These are phyloP conservation scores for Bipolaris zeicola DNA, from an alignment of 2,329 filamentous ascomycete species.

Conservation along the genomic window DNA sequence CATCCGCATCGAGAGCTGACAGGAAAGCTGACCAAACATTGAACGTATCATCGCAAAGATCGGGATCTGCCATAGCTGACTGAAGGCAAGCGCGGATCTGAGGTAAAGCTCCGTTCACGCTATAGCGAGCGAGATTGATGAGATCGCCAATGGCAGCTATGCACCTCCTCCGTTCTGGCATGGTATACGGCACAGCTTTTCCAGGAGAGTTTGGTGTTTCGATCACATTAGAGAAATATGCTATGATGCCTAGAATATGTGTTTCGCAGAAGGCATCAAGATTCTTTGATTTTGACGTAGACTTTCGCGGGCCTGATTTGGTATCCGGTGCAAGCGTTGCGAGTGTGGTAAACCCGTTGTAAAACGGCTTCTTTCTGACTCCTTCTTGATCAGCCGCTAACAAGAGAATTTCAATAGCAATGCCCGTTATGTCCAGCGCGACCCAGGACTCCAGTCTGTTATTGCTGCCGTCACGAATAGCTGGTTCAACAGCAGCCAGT, in stretches of 20 bases:
- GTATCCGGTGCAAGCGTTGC: slow-evolving; percentile 54
- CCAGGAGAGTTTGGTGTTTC: slow-evolving; percentile 63
- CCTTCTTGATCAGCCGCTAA: slow-evolving; percentile 71
- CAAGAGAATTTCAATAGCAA: slow-evolving; percentile 82
- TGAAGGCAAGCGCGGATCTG: slow-evolving; percentile 95
- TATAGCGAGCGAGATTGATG: slow-evolving; percentile 74
- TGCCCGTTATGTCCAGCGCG: slow-evolving; percentile 73
- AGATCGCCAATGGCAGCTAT: slow-evolving; percentile 87
- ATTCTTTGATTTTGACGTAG: slow-evolving; percentile 59
- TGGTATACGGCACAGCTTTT: slow-evolving; percentile 56
- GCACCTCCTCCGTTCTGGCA: slow-evolving; percentile 74
- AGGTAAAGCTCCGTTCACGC: slow-evolving; percentile 79
- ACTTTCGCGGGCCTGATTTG: slow-evolving; percentile 53
- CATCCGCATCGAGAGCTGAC: slow-evolving; percentile 70
- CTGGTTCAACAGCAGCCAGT: slow-evolving; percentile 70
- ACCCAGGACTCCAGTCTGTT: slow-evolving; percentile 71
- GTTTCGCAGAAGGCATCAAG: slow-evolving; percentile 78
- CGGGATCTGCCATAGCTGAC: slow-evolving; percentile 75
- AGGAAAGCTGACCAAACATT: slow-evolving; percentile 84
- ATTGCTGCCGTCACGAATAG: slow-evolving; percentile 65
- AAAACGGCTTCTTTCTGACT: slow-evolving; percentile 55
- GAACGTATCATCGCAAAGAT: slow-evolving; percentile 79
- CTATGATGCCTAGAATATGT: slow-evolving; percentile 85
- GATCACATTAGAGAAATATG: slow-evolving; percentile 76
- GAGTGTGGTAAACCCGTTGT: slow-evolving; percentile 57